These are phyloP conservation scores for Ichthyophthirius multifiliis DNA, from an alignment of 169 alveolate species.

Conservation along the genomic window DNA sequence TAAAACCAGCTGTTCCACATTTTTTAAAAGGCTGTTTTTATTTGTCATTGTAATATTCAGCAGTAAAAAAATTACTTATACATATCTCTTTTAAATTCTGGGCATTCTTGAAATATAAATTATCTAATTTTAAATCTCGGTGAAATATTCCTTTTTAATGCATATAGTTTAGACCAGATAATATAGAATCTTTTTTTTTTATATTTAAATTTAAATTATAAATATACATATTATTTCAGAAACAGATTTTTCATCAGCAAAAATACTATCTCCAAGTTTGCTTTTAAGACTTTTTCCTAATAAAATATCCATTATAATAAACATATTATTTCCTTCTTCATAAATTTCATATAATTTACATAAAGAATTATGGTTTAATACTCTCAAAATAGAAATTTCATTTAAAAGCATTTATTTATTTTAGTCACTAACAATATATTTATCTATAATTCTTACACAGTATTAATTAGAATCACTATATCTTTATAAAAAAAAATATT, in stretches of 20 bases:
- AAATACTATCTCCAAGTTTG: constrained; percentile 11
- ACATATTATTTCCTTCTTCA: constrained; percentile 26
- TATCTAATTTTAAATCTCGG: constrained; percentile 41
- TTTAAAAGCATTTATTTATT: not conserved
- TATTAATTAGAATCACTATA: not conserved
- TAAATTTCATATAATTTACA: not conserved
- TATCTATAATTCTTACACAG: constrained; percentile 5
- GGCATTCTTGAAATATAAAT: constrained; percentile 15
- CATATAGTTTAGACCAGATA: constrained; percentile 19
- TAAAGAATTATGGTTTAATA: not conserved
- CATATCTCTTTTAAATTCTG: constrained; percentile 18
- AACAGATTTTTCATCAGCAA: constrained; percentile 12
- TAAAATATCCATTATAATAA: constrained; percentile 8
- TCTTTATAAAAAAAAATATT: not conserved
- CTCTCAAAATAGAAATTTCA: not conserved
- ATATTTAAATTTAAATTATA: not conserved
- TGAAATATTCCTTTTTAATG: constrained; percentile 28
- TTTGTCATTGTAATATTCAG: not conserved
- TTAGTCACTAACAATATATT: not conserved
- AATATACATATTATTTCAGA: constrained; percentile 26
- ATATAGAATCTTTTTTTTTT: not conserved
- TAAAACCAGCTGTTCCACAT: constrained; percentile 38
- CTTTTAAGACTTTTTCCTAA: constrained; percentile 25
- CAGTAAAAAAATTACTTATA: constrained; percentile 20
- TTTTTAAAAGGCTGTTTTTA: constrained; percentile 7